Evolutionary conservation across 2,329 filamentous ascomycete species (phyloP), one percentile per base, ranked within the genome.

Genomic region (Colletotrichum shisoi): DNA sequence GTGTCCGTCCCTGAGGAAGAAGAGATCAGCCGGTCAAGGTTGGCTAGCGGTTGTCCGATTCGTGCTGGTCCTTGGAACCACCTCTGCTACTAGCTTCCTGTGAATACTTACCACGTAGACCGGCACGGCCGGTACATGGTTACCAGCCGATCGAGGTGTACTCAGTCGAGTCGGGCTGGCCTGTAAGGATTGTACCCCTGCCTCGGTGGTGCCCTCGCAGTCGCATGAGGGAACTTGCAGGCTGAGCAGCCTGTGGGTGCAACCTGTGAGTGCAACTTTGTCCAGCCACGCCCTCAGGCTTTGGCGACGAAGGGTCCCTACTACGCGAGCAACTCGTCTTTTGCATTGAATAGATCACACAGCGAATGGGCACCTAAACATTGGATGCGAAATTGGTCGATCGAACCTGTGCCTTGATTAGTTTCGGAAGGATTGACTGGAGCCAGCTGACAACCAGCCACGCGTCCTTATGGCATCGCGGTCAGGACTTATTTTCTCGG

Each of bases 251-350:
- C 24, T 8, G 24, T 45, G 19, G 52, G 40, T 40, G 61, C 53
- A 60, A 60, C 5, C n/a, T n/a, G 24, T 45, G 19, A 57, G 40
- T 40, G 61, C 53, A 60, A 60, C 5, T 27, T 46, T 49, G 58
- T 40, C 31, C 6, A 56, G 19, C 61, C 65, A 64, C 65, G 24
- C 65, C 64, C 60, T 54, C 15, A 52, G 42, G 52, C 27, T 53
- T 39, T 17, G 46, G 44, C 11, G 34, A 34, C 27, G 15, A 21
- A 39, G 37, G 49, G 42, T 15, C 54, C 56, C 40, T 40, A 57
- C 58, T 37, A 42, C 45, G 45, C 15, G 39, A 31, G n/a, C 57
- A 48, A 51, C 61, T 60, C 42, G 56, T 60, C 44, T 44, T 59
- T 59, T 56, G 49, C 65, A 39, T 54, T 59, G 49, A 60, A 67